A percentile compares a stretch with the other conserved stretches of the same genome.
Evolutionary conservation across 2,329 filamentous ascomycete genomes (phyloP).

Genomic region (Fusarium buxicola): DNA sequence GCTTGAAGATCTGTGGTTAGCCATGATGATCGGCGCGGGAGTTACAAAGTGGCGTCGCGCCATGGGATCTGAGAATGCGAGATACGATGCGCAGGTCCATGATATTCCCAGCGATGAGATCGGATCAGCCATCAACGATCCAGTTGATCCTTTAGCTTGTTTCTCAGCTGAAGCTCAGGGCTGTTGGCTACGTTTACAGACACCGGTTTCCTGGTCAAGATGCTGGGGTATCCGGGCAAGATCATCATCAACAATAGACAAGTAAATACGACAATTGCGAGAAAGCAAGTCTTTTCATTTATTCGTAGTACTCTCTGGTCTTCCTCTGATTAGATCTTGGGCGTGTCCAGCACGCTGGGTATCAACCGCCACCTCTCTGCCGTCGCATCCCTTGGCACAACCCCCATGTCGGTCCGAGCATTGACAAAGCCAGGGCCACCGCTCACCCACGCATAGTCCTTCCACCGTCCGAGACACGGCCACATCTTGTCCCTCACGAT

Average conservation of each 20-base stretch:
- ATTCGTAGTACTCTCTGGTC: constrained; percentile 4
- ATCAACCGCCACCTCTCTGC: constrained; percentile 43
- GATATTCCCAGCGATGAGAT: not conserved
- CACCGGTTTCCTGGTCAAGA: not conserved
- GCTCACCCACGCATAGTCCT: constrained; percentile 73
- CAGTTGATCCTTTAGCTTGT: not conserved
- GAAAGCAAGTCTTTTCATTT: constrained; percentile 4
- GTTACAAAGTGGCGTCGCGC: constrained; percentile 17
- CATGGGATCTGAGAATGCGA: constrained; percentile 27
- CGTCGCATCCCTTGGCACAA: constrained; percentile 48
- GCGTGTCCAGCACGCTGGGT: constrained; percentile 38
- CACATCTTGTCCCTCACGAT: constrained; percentile 61
- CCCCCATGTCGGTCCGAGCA: constrained; percentile 45
- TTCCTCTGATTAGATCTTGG: constrained; percentile 47
- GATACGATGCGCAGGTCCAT: constrained; percentile 29
- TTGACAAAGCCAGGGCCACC: constrained; percentile 62
- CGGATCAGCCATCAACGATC: not conserved
- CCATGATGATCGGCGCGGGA: constrained; percentile 24
- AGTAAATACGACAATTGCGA: not conserved
- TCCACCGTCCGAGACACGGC: constrained; percentile 69
- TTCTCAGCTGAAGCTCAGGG: not conserved
- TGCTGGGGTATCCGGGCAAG: not conserved
- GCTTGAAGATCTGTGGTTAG: constrained; percentile 4
- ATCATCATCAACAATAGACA: not conserved
- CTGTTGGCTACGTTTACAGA: not conserved